A percentile compares a stretch with the other conserved stretches of the same genome.
Evolutionary conservation across 257 asterid genomes (phyloP).

Genomic region (Salvia rosmarinus): DNA sequence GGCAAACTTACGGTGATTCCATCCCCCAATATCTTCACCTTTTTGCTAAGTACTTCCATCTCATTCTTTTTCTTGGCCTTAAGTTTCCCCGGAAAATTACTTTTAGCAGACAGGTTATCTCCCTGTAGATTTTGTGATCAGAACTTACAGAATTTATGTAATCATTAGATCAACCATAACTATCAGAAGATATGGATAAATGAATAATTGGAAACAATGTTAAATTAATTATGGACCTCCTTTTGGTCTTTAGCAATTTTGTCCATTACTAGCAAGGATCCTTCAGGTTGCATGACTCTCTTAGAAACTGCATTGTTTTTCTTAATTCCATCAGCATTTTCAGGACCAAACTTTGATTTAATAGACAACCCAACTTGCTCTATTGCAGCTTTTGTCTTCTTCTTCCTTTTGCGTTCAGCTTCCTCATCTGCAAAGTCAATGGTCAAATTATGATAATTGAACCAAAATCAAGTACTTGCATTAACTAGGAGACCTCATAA

Average conservation of each 20-base stretch:
- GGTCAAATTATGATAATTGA: constrained; percentile 31
- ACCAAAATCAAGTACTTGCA: not conserved
- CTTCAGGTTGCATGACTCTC: constrained; percentile 56
- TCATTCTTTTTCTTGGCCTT: constrained; percentile 82
- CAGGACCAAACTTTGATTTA: constrained; percentile 54
- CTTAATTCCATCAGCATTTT: constrained; percentile 60
- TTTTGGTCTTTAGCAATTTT: constrained; percentile 50
- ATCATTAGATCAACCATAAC: constrained; percentile 2
- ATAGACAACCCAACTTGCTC: constrained; percentile 57
- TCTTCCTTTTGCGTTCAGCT: constrained; percentile 81
- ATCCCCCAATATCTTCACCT: constrained; percentile 83
- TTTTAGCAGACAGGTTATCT: constrained; percentile 56
- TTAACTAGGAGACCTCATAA: not conserved
- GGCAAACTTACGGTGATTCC: constrained; percentile 70
- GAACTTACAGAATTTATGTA: not conserved
- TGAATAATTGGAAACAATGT: constrained; percentile 11
- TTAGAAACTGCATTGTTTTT: constrained; percentile 50
- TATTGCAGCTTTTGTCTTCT: constrained; percentile 56
- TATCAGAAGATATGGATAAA: not conserved
- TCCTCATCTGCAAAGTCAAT: constrained; percentile 67
- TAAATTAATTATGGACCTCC: constrained; percentile 50
- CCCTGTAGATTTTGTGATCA: constrained; percentile 44
- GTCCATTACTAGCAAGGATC: constrained; percentile 47
- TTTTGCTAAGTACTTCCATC: constrained; percentile 62
- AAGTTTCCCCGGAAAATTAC: constrained; percentile 59